Percentiles rank a stretch among this genome's conserved stretches.
Conservation (phyloP, 345 rosid genomes). For the Hirschfeldia incana region DNA sequence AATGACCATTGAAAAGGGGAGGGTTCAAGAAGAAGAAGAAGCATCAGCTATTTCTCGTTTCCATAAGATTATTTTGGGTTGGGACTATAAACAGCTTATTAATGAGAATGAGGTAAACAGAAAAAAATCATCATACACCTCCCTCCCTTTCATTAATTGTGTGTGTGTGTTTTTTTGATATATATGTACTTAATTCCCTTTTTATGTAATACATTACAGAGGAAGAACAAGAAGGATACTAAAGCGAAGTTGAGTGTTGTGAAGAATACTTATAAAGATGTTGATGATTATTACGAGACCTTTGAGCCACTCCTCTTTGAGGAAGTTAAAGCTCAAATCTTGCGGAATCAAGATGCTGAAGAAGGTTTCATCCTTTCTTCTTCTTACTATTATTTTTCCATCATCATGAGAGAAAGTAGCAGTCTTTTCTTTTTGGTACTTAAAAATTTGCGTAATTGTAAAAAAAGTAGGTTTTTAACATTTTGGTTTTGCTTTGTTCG, state of each 20-base stretch:
- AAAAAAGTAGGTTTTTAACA: not conserved
- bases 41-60: conserved; percentile 58
- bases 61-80: conserved; percentile 65
- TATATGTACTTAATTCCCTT: not conserved
- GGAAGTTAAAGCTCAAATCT: conserved; percentile 89
- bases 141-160: not conserved
- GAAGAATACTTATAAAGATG: conserved; percentile 63
- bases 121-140: not conserved
- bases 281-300: conserved; percentile 75
- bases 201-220: conserved; percentile 35
- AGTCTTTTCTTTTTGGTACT: not conserved
- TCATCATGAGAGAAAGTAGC: not conserved
- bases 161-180: not conserved
- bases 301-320: conserved; percentile 89
- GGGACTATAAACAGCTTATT: conserved; percentile 76
- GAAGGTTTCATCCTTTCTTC: conserved; percentile 52
- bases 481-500: not conserved
- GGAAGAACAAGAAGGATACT: conserved; percentile 34
- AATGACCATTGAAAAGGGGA: conserved; percentile 62
- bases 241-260: conserved; percentile 50
- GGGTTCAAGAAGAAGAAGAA: conserved; percentile 56
- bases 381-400: not conserved
- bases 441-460: not conserved
- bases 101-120: conserved; percentile 46
- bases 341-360: conserved; percentile 70